phyloP scores from a whole-genome alignment of 768 basidiomycete species.

The Tylopilus intermedius region DNA sequence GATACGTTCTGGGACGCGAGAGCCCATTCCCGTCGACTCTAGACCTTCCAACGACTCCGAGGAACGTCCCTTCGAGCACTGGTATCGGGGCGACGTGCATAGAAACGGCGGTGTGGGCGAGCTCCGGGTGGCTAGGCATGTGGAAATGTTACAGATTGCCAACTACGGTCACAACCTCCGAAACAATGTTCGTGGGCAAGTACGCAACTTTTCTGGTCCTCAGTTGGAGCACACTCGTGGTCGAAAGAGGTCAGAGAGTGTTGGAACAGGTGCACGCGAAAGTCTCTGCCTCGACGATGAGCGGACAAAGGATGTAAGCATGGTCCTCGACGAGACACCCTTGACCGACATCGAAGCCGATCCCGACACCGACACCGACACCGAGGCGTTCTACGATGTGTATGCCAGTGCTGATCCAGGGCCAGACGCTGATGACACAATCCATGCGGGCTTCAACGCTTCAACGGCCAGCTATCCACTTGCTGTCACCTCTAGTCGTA shows the following conservation, averaged over 20 bases:
- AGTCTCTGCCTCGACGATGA: constrained; percentile 70
- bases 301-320: constrained; percentile 38
- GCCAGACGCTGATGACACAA: constrained; percentile 17
- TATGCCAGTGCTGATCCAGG: constrained; percentile 20
- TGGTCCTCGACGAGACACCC: constrained; percentile 72
- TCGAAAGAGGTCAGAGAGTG: constrained; percentile 64
- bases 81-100: constrained; percentile 84
- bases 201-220: constrained; percentile 21
- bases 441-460: constrained; percentile 14
- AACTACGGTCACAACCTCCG: constrained; percentile 69
- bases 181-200: constrained; percentile 24
- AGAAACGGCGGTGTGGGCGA: constrained; percentile 89
- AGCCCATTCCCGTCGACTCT: constrained; percentile 30
- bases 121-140: constrained; percentile 62
- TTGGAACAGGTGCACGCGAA: constrained; percentile 50
- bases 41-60: constrained; percentile 71
- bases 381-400: constrained; percentile 40
- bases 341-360: constrained; percentile 68
- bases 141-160: constrained; percentile 86
- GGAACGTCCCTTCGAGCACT: constrained; percentile 81
- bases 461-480: constrained; percentile 19
- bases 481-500: constrained; percentile 31
- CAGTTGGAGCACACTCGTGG: constrained; percentile 26
- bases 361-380: constrained; percentile 33
- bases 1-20: constrained; percentile 33